These are phyloP conservation scores for Brassica hybrid DNA, from an alignment of 441 rosid genomes.

Conservation along the genomic window DNA sequence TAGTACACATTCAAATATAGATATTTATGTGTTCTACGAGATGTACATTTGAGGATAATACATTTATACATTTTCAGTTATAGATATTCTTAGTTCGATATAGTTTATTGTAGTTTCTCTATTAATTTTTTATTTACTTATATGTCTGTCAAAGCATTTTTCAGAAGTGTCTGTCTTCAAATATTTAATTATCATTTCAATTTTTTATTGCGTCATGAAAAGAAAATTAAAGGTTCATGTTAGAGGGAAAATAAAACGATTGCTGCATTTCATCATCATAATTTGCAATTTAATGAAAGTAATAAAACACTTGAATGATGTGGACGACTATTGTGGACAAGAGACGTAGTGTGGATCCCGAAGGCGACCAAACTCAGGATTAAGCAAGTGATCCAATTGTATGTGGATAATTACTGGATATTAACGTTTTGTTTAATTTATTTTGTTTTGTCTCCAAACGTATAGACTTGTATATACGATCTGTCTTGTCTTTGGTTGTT, in stretches of 20 bases:
- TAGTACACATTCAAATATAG: not conserved
- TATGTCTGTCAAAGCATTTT: not conserved
- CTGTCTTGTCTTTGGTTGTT: too few relatives aligned
- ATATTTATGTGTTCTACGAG: not conserved
- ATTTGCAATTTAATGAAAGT: not conserved
- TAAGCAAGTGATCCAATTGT: constrained; percentile 21
- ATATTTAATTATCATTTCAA: not conserved
- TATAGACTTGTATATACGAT: too few relatives aligned
- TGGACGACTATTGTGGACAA: constrained; percentile 30
- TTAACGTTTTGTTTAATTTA: constrained; percentile 17
- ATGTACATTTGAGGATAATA: not conserved
- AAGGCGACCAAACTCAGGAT: constrained; percentile 30
- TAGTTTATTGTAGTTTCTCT: not conserved
- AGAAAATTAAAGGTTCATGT: not conserved
- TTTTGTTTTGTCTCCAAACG: too few relatives aligned
- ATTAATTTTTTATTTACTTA: not conserved
- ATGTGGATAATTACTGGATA: constrained; percentile 41
- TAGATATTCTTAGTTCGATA: not conserved
- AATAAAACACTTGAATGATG: constrained; percentile 4
- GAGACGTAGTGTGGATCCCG: constrained; percentile 46
- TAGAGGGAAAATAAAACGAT: not conserved
- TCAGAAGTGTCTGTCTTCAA: too few relatives aligned
- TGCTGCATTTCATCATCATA: not conserved
- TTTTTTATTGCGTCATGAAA: not conserved
- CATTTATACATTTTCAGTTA: not conserved